Evolutionary conservation across 106 monocot species (phyloP), one percentile per base, ranked within the genome.

Genomic region (Cymbidium sinense): DNA sequence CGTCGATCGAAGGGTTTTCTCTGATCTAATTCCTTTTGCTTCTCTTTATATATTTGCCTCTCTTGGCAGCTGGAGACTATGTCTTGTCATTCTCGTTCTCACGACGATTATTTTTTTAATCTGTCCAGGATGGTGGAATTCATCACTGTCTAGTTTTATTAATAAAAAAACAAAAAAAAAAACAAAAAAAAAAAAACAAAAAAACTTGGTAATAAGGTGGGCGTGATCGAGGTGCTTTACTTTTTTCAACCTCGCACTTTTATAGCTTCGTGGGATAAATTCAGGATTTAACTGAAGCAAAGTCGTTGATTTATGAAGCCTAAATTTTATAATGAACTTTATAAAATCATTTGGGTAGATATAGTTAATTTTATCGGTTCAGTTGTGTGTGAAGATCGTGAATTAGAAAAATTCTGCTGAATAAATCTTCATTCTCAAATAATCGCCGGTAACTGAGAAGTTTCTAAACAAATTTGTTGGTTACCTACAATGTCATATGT

Each of bases 1-100:
- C 70, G 83, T 79, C 70, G 91, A 91, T 74, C 76, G 77, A 84
- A 86, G 89, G 86, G 91, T 2, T 18, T 34, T 34, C 34, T 70
- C 31, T 3, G 33, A 70, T 35, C 35, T 19, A 31, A 37, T 37
- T 37, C 6, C 4, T 37, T 37, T 37, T 3, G 37, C 37, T 39
- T 39, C 37, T 7, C 2, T 67, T 67, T 4, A 67, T 30, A n/a
- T n/a, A n/a, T n/a, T n/a, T n/a, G n/a, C 21, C 9, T 67, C 19
- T 67, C 4, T 51, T 73, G 29, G 2, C 7, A 34, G 2, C 33
- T 36, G 15, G 19, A 50, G 50, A 50, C 29, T 13, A 33, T 61
- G 9, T 19, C 61, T 21, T 20, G 61, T 64, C 7, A 30, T 21
- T 18, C 27, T 28, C 27, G 27, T 28, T 23, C 28, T 10, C 18